These are phyloP conservation scores for Tieghemostelium lacteum DNA, from an alignment of 78 protist species.

Conservation along the genomic window DNA sequence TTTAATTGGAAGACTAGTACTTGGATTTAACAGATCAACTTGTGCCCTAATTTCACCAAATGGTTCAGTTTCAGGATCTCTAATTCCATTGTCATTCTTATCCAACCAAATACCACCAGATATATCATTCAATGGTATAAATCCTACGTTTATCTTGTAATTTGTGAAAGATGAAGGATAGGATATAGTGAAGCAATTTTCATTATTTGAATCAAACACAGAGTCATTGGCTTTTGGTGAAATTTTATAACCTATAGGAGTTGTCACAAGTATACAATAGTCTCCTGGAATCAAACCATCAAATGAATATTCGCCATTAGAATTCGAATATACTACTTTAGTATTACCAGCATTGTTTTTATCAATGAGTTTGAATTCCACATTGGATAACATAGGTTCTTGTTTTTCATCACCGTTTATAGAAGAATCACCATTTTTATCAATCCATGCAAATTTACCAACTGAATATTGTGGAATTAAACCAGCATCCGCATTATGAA, in stretches of 20 bases:
- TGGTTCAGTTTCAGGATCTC: constrained; percentile 1
- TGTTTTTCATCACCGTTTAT: background rate
- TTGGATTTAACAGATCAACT: background rate
- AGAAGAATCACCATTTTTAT: constrained; percentile 9
- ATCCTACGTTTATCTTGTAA: constrained; percentile 17
- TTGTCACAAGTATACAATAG: background rate
- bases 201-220: background rate
- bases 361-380: constrained; percentile 10
- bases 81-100: background rate
- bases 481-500: background rate
- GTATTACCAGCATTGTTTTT: background rate
- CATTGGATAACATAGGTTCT: background rate
- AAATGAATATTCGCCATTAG: background rate
- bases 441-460: constrained; percentile 30
- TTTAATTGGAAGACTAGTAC: background rate
- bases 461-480: constrained; percentile 5
- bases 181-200: constrained; percentile 11
- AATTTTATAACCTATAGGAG: background rate
- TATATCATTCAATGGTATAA: background rate
- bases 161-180: background rate
- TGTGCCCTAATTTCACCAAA: too few species aligned
- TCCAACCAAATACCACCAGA: constrained; percentile 10
- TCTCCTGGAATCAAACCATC: background rate
- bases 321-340: background rate
- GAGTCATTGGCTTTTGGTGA: constrained; percentile 31